Conservation (phyloP, 306 rosid species). For the Carpinus viminea region DNA sequence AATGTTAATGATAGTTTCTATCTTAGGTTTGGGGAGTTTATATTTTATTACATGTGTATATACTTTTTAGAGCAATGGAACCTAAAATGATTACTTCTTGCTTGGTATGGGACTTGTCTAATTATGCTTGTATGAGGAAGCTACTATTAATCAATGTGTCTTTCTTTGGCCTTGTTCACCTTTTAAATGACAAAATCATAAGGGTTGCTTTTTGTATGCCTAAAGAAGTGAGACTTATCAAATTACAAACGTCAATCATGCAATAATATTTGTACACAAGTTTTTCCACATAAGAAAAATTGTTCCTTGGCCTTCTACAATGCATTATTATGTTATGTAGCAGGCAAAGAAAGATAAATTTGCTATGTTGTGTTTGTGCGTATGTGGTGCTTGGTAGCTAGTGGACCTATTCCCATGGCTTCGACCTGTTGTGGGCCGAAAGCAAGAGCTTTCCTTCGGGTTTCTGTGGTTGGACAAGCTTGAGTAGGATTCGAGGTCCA, state of each 20-base stretch:
- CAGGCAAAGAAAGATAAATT: too few relatives aligned
- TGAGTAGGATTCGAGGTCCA: too few relatives aligned
- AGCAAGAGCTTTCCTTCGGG: too few relatives aligned
- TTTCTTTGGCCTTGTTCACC: slow-evolving; percentile 15
- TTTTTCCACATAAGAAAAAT: neutral
- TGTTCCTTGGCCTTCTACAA: neutral
- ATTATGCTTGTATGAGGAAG: slow-evolving; percentile 9
- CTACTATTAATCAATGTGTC: neutral
- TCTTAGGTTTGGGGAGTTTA: neutral
- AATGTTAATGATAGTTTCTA: neutral
- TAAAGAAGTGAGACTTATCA: neutral
- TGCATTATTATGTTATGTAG: neutral
- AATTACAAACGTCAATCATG: too few relatives aligned
- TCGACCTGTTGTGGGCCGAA: too few relatives aligned
- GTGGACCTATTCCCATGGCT: too few relatives aligned
- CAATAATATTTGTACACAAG: neutral
- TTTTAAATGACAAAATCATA: slow-evolving; percentile 25
- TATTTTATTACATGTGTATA: slow-evolving; percentile 1
- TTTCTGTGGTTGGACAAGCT: too few relatives aligned
- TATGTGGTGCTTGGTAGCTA: too few relatives aligned
- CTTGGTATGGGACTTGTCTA: slow-evolving; percentile 15
- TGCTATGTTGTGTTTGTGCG: too few relatives aligned
- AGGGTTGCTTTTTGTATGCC: neutral
- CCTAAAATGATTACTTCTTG: slow-evolving; percentile 28
- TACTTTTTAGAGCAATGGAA: slow-evolving; percentile 17